Evolutionary conservation across 192 early-diverging fungal genomes (phyloP).

Genomic region (Entomortierella beljakovae): DNA sequence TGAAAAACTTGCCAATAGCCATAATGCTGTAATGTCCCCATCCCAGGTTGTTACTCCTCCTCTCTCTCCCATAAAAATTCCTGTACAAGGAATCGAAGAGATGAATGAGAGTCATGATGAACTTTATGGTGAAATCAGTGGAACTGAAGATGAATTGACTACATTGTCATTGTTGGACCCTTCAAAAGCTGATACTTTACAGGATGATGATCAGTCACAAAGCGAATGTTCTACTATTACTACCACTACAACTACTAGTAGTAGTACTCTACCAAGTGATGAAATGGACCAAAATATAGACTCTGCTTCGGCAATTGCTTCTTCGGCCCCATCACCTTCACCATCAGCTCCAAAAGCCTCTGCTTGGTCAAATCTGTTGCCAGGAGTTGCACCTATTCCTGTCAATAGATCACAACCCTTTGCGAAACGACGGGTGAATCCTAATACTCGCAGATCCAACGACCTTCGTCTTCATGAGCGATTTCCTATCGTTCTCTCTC

Average conservation of each 20-base stretch:
- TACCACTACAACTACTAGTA: no score
- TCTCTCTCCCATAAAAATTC: conserved; percentile 19
- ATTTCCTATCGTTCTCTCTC: conserved; percentile 38
- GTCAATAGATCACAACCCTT: conserved; percentile 5
- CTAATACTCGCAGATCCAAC: conserved; percentile 12
- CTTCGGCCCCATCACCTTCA: not conserved
- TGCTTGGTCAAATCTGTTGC: conserved; percentile 48
- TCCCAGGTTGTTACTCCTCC: conserved; percentile 37
- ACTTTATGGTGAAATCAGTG: not conserved
- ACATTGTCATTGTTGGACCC: not conserved
- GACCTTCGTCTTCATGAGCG: conserved; percentile 31
- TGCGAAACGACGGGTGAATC: not conserved
- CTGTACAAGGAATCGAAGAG: not conserved
- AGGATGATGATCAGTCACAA: not conserved
- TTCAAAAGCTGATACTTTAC: not conserved
- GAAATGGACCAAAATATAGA: not conserved
- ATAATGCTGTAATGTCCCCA: conserved; percentile 17
- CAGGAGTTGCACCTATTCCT: conserved; percentile 41
- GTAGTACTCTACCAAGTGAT: not conserved
- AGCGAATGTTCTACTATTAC: not conserved
- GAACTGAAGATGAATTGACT: not conserved
- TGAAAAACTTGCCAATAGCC: not conserved
- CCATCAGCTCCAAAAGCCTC: conserved; percentile 20
- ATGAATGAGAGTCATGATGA: not conserved
- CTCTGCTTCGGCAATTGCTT: not conserved